Percentiles rank a stretch among this genome's conserved stretches.
Evolutionary conservation across 1,284 basidiomycete species (phyloP).

Genomic region (Afroboletus lepidellus): DNA sequence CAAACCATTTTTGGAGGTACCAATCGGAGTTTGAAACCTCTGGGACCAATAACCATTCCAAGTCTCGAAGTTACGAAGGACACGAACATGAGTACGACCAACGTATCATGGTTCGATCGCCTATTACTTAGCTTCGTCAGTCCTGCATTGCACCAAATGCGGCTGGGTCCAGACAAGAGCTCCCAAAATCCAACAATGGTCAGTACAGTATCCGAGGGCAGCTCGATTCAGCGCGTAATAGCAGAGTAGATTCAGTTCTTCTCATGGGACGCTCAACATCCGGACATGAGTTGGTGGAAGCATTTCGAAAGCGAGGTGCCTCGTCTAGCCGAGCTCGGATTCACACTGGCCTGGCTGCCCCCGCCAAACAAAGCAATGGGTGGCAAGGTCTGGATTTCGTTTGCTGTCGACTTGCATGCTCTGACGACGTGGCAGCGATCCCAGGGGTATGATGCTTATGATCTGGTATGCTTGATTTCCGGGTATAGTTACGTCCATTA

Average conservation of each 20-base stretch:
- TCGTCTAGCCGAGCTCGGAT: slow-evolving; percentile 70
- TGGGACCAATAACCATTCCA: background rate
- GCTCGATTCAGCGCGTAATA: slow-evolving; percentile 3
- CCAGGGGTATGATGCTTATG: slow-evolving; percentile 79
- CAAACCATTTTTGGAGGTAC: slow-evolving; percentile 12
- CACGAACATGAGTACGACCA: slow-evolving; percentile 15
- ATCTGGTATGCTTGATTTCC: slow-evolving; percentile 50
- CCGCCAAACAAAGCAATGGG: slow-evolving; percentile 74
- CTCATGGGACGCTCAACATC: slow-evolving; percentile 69
- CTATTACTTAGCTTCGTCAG: slow-evolving; percentile 23
- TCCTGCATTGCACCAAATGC: slow-evolving; percentile 55
- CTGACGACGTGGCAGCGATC: slow-evolving; percentile 45
- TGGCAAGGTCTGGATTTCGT: slow-evolving; percentile 41
- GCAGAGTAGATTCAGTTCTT: slow-evolving; percentile 72
- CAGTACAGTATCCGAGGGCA: slow-evolving; percentile 14
- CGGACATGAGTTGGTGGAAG: slow-evolving; percentile 77
- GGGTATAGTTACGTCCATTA: background rate
- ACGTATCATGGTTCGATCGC: slow-evolving; percentile 26
- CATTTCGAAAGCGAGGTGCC: slow-evolving; percentile 75
- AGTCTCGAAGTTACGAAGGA: too few relatives aligned
- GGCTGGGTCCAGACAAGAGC: slow-evolving; percentile 47
- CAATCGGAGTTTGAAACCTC: slow-evolving; percentile 23
- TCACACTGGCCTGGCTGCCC: slow-evolving; percentile 82
- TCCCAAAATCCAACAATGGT: slow-evolving; percentile 67
- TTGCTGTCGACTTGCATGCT: background rate